Evolutionary conservation across 2,329 filamentous ascomycete genomes (phyloP).

Genomic region (Penicillium freii): DNA sequence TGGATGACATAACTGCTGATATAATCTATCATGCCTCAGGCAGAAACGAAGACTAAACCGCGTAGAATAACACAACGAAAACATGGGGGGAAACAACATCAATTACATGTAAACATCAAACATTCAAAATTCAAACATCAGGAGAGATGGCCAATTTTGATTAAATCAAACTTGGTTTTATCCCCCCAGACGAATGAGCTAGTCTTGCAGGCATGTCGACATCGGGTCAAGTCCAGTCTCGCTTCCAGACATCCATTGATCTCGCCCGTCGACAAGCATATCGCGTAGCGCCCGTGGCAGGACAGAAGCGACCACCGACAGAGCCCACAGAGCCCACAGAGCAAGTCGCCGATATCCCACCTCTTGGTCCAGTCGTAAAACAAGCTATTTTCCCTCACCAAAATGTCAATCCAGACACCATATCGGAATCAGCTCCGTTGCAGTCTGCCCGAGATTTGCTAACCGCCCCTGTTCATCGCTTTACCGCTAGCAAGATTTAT

Average conservation of each 20-base stretch:
- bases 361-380: neutral
- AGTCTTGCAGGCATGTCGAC: constrained; percentile 27
- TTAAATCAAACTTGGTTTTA: neutral
- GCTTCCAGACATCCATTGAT: constrained; percentile 50
- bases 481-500: constrained; percentile 45
- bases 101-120: neutral
- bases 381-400: constrained; percentile 10
- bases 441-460: constrained; percentile 33
- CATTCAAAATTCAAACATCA: neutral
- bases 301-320: constrained; percentile 48
- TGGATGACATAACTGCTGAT: constrained; percentile 2
- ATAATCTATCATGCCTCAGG: neutral
- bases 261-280: constrained; percentile 42
- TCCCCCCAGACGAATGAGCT: neutral
- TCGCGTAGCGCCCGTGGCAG: constrained; percentile 44
- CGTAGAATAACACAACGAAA: neutral
- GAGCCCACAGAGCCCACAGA: constrained; percentile 14
- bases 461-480: constrained; percentile 24
- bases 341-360: constrained; percentile 5
- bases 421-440: constrained; percentile 18
- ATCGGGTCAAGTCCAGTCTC: constrained; percentile 44
- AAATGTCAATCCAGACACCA: constrained; percentile 9
- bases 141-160: neutral
- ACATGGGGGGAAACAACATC: neutral
- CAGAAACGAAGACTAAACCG: neutral